A percentile compares a stretch with the other conserved stretches of the same genome.
These are phyloP conservation scores for Tolypocladium guangdongense DNA, from an alignment of 2,329 filamentous ascomycete species.

Conservation along the genomic window DNA sequence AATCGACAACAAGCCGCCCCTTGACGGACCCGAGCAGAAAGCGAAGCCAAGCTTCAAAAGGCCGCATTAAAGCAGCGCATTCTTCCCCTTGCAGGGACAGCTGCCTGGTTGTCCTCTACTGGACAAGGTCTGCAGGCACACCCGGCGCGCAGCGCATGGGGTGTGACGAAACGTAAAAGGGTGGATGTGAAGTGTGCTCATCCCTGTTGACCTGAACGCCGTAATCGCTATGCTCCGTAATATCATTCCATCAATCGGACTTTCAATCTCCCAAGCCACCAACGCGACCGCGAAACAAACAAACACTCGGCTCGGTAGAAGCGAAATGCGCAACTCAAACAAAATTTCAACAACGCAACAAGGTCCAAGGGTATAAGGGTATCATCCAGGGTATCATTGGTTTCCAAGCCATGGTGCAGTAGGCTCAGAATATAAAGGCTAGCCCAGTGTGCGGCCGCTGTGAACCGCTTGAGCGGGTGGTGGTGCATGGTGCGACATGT, in stretches of 20 bases:
- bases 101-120: not conserved
- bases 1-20: not conserved
- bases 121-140: not conserved
- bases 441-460: slow-evolving; percentile 41
- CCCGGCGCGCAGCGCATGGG: not conserved
- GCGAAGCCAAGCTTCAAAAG: not conserved
- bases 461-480: slow-evolving; percentile 36
- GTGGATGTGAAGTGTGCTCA: not conserved
- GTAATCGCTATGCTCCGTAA: slow-evolving; percentile 28
- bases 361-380: slow-evolving; percentile 14
- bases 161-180: not conserved
- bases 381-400: slow-evolving; percentile 9
- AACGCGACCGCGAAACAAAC: slow-evolving; percentile 9
- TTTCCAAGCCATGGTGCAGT: not conserved
- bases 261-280: slow-evolving; percentile 5
- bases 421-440: slow-evolving; percentile 7
- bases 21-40: not conserved
- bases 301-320: not conserved
- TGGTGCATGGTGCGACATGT: slow-evolving; percentile 18
- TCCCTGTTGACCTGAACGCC: slow-evolving; percentile 21
- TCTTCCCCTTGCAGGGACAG: not conserved
- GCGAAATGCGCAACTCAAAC: not conserved
- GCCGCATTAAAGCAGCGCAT: not conserved
- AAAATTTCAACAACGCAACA: slow-evolving; percentile 6
- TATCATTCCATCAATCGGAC: slow-evolving; percentile 10